Conservation (phyloP, 1,284 basidiomycete species). For the Malassezia caprae region DNA sequence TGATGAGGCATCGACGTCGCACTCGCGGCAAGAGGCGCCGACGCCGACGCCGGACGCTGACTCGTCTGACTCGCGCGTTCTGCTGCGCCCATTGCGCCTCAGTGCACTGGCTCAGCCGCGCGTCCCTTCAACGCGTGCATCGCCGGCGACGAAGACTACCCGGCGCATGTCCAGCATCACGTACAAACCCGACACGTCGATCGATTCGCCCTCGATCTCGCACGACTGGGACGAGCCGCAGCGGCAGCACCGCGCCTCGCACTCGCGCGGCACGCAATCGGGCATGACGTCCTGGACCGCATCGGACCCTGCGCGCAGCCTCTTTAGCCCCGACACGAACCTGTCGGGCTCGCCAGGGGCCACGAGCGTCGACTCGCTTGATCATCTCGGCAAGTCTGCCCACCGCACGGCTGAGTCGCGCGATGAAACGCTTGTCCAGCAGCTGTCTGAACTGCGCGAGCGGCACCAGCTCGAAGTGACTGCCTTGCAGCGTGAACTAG, state of each 20-base stretch:
- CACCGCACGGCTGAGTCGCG: background rate
- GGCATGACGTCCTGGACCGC: conserved; percentile 11
- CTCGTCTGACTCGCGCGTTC: background rate
- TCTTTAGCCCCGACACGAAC: conserved; percentile 8
- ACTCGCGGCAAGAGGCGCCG: background rate
- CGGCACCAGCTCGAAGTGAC: conserved; percentile 8
- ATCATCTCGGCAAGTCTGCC: background rate
- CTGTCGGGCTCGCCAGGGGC: conserved; percentile 9
- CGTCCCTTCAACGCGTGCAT: background rate
- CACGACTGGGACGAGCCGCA: background rate
- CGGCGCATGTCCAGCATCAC: conserved; percentile 9
- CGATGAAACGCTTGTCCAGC: background rate
- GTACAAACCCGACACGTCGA: conserved; percentile 1
- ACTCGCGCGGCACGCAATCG: conserved; percentile 6
- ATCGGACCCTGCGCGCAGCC: conserved; percentile 9
- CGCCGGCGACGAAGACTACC: background rate
- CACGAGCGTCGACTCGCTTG: conserved; percentile 14
- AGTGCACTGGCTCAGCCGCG: background rate
- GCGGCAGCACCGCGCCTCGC: background rate
- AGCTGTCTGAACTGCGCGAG: conserved; percentile 4
- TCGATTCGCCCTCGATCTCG: background rate
- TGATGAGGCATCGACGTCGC: background rate
- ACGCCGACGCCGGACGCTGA: background rate
- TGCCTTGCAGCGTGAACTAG: conserved; percentile 12
- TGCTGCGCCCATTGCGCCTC: conserved; percentile 10